Evolutionary conservation across 1,139 yeast species (phyloP).

Genomic region (Debaryomycetaceae sp.): DNA sequence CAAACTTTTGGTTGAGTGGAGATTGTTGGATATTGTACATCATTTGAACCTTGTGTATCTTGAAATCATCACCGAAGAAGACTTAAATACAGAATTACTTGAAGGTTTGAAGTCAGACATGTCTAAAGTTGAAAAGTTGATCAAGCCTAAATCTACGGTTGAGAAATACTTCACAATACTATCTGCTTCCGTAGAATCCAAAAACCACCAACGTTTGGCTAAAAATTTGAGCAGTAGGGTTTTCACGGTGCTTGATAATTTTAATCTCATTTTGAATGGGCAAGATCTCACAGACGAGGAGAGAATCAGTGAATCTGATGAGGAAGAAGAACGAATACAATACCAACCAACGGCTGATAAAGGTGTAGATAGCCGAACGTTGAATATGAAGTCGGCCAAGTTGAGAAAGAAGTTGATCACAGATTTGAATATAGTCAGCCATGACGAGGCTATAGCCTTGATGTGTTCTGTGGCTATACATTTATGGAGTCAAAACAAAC

Average conservation of each 20-base stretch:
- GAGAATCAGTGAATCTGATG: conserved; percentile 15
- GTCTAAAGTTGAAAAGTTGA: conserved; percentile 19
- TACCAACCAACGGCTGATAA: conserved; percentile 1
- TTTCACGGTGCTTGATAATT: conserved; percentile 15
- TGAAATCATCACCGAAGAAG: conserved; percentile 11
- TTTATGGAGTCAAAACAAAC: conserved; percentile 19
- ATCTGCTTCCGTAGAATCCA: conserved; percentile 26
- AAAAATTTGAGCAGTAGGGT: conserved; percentile 17
- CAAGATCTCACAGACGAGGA: conserved; percentile 31
- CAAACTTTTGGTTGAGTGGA: conserved; percentile 31
- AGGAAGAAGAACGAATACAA: conserved; percentile 13
- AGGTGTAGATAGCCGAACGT: conserved; percentile 10
- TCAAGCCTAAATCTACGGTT: conserved; percentile 7
- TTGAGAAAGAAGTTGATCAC: conserved; percentile 21
- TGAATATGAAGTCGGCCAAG: conserved; percentile 2
- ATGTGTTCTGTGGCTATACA: conserved; percentile 24
- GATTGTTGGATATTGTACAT: conserved; percentile 34
- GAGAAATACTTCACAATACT: conserved; percentile 25
- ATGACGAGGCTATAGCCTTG: conserved; percentile 34
- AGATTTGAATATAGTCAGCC: conserved; percentile 31
- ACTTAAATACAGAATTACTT: conserved; percentile 5
- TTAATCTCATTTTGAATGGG: conserved; percentile 21
- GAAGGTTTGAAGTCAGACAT: conserved; percentile 21
- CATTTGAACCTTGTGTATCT: conserved; percentile 30
- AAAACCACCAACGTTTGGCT: conserved; percentile 21